Base-by-base conservation (phyloP, 768 basidiomycete species). In the Boletus vermiculosoides region DNA sequence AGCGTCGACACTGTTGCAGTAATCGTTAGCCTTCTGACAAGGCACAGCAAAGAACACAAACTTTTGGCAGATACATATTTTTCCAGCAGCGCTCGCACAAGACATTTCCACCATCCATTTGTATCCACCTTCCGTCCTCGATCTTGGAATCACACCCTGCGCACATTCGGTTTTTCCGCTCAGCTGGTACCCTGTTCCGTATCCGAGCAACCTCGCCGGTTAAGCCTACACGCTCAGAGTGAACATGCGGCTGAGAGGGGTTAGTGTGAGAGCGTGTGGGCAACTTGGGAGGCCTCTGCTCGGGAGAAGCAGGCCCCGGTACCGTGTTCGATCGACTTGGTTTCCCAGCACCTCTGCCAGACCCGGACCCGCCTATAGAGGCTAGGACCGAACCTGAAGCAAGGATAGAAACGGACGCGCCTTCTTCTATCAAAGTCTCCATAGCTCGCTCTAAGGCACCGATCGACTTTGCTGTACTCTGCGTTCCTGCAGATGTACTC, bases 41-140 rank as follows among this genome's bases (percentile, higher is more conserved):
- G 39, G 50, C 45, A n/a, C 20, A 13, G 28, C 3, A 22, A 25
- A 45, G 16, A 50, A 46, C 45, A 48, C 83, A 41, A 60, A 90
- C 92, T 78, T 93, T 94, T 58, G 94, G 94, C 59, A 97, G 73
- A 76, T 96, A 97, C 87, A 95, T 89, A 66, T 90, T 86, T 79
- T 96, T 97, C 94, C 94, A 97, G 71, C 94, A 95, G 64, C 73
- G 74, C 67, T 94, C 95, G 71, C 95, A 97, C 63, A 97, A 73
- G 37, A 93, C 85, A 39, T 74, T 83, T 55, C 83, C 87, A n/a
- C 78, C 81, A 69, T 87, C 92, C 73, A 85, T 86, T 67, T 78
- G 80, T 58, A 92, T 88, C 92, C 87, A 95, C 63, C 89, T 77
- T 61, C 88, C 87, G 68, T 93, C 88, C 37, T 88, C 86, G 54